These are phyloP conservation scores for Corynespora cassiicola DNA, from an alignment of 2,329 filamentous ascomycete genomes.

Conservation along the genomic window DNA sequence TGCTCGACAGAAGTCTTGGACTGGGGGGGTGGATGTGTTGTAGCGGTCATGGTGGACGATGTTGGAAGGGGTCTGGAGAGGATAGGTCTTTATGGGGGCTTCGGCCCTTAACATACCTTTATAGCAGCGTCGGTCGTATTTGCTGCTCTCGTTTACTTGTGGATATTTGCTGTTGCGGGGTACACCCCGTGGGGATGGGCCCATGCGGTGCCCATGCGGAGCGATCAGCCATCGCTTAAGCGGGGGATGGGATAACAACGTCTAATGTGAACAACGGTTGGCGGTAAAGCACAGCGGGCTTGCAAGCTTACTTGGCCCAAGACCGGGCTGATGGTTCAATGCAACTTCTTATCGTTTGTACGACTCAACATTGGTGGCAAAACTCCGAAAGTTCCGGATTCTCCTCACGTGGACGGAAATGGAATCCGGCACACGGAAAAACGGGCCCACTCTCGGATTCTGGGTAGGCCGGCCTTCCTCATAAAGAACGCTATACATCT, in stretches of 20 bases:
- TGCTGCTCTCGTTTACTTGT: conserved; percentile 1
- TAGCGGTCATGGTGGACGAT: not conserved
- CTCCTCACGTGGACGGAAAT: not conserved
- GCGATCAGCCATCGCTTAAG: not conserved
- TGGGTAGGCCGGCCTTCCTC: too few species aligned
- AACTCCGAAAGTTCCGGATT: conserved; percentile 5
- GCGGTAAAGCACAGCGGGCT: too few species aligned
- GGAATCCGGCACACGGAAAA: conserved; percentile 3
- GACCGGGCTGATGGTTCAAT: too few species aligned
- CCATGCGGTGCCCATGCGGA: not conserved
- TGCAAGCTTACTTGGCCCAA: too few species aligned
- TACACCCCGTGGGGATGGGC: conserved; percentile 7
- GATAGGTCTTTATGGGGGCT: not conserved
- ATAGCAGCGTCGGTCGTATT: not conserved
- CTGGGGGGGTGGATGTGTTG: conserved; percentile 7
- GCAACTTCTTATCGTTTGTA: too few species aligned
- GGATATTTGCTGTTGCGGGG: conserved; percentile 1
- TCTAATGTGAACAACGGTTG: too few species aligned
- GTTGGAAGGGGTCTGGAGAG: conserved; percentile 1
- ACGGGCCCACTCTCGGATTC: too few species aligned
- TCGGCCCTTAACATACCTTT: too few species aligned
- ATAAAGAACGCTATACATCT: too few species aligned
- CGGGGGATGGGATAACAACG: too few species aligned
- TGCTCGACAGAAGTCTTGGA: conserved; percentile 15
- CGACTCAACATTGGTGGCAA: conserved; percentile 7